Base-by-base conservation (phyloP, 129 eudicot species). In the Flaveria robusta region DNA sequence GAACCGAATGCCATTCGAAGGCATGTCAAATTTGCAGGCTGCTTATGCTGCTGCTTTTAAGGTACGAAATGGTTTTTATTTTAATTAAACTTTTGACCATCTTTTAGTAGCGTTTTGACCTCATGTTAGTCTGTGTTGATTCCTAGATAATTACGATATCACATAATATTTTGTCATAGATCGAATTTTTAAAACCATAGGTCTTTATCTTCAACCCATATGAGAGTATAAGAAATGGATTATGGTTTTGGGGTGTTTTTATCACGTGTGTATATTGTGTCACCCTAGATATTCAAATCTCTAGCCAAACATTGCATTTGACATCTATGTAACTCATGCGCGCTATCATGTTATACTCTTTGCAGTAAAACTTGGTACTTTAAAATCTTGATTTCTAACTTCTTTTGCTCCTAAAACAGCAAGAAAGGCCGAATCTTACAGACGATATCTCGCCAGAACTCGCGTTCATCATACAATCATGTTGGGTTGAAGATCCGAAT, bases 31-130 rank as follows among this genome's bases (percentile, higher is more conserved):
- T 79, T 87, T 94, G 88, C 99, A 94, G 79, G 99, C 99, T 83
- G 99, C 99, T 74, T 94, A 94, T 89, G 97, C 99, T 80, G 99
- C 97, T 79, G 99, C 99, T 37, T 94, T 94, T 81, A 94, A 94
- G 99, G 97, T 93, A 55, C 56, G 13, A 16, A 55, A 9, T 78
- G 47, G 7, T 73, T n/a, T 70, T 43, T 66, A 43, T 52, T 43
- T 18, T 24, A 58, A 7, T 54, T 59, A 41, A 54, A 26, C 9
- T 12, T 73, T 22, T 7, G 26, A 43, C 58, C 18, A 68, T 46
- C 22, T 14, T 62, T 46, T 59, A 20, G 5, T 7, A 9, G 64
- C 16, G 4, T 18, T 10, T 18, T 50, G 5, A 6, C 64, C 9
- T 27, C 71, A 46, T 63, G 63, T 46, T 13, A n/a, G 49, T 29